Evolutionary conservation across 306 rosid species (phyloP).

Genomic region (Macrotyloma uniflorum): DNA sequence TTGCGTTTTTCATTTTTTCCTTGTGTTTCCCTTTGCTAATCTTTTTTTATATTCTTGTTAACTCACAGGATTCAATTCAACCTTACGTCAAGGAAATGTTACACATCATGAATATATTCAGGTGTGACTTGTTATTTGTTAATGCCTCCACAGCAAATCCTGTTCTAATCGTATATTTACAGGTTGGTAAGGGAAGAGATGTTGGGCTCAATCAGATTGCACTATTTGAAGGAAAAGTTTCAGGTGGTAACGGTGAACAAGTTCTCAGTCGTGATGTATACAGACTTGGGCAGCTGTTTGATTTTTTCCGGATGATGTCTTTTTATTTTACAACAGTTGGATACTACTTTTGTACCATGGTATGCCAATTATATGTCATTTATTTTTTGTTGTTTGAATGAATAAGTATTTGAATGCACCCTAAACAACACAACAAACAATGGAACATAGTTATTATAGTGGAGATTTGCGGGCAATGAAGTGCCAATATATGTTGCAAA

Average conservation of each 20-base stretch:
- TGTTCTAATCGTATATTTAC: conserved; percentile 47
- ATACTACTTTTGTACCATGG: conserved; percentile 92
- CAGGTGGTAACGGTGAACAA: conserved; percentile 97
- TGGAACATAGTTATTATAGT: neutral
- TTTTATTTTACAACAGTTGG: conserved; percentile 93
- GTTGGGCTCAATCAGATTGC: conserved; percentile 98
- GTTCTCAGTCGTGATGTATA: conserved; percentile 97
- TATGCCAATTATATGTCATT: conserved; percentile 38
- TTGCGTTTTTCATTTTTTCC: neutral
- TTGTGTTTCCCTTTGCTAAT: neutral
- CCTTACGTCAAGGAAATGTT: conserved; percentile 93
- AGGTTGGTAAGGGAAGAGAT: conserved; percentile 98
- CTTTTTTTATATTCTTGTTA: conserved; percentile 31
- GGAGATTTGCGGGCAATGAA: neutral
- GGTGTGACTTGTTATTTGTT: conserved; percentile 49
- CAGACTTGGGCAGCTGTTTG: conserved; percentile 95
- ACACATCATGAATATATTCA: conserved; percentile 98
- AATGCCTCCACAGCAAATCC: conserved; percentile 9
- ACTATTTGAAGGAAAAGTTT: conserved; percentile 85
- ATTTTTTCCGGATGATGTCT: conserved; percentile 96
- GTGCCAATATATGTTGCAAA: neutral
- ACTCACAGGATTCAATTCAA: conserved; percentile 85
- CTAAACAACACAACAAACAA: neutral
- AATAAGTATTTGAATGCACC: neutral
- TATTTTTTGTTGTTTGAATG: neutral